Percentiles rank a stretch among this genome's conserved stretches.
phyloP scores from a whole-genome alignment of 768 basidiomycete genomes.

The Mycena leptocephala region DNA sequence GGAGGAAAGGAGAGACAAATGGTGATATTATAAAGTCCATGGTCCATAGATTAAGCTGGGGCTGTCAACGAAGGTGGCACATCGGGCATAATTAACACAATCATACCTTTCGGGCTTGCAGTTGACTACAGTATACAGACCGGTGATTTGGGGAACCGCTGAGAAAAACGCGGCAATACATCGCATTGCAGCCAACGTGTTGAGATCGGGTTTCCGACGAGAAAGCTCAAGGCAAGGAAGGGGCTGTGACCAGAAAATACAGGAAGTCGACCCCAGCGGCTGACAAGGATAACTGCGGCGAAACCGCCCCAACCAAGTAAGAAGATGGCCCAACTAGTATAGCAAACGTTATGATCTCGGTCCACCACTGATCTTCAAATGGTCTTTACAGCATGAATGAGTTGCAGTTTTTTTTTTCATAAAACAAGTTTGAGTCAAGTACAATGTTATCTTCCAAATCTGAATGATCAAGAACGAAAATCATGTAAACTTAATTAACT shows the following conservation, averaged over 20 bases:
- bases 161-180: slow-evolving; percentile 54
- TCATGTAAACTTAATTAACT: too few species aligned
- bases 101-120: slow-evolving; percentile 68
- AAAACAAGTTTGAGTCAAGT: too few species aligned
- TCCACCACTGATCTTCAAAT: too few species aligned
- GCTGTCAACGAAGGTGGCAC: neutral
- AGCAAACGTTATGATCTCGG: neutral
- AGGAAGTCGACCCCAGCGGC: slow-evolving; percentile 72
- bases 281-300: slow-evolving; percentile 65
- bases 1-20: slow-evolving; percentile 63
- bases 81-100: neutral
- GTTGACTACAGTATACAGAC: slow-evolving; percentile 69
- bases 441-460: too few species aligned
- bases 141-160: slow-evolving; percentile 71
- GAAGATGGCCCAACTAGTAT: slow-evolving; percentile 30
- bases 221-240: slow-evolving; percentile 67
- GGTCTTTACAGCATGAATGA: too few species aligned
- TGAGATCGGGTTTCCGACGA: slow-evolving; percentile 67
- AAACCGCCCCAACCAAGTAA: slow-evolving; percentile 62
- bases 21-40: slow-evolving; percentile 71
- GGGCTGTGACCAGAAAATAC: slow-evolving; percentile 74
- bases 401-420: too few species aligned
- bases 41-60: slow-evolving; percentile 70
- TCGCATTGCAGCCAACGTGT: slow-evolving; percentile 59
- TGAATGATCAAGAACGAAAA: too few species aligned